A percentile compares a stretch with the other conserved stretches of the same genome.
phyloP scores from a whole-genome alignment of 2,329 filamentous ascomycete species.

The Cercospora sp. region DNA sequence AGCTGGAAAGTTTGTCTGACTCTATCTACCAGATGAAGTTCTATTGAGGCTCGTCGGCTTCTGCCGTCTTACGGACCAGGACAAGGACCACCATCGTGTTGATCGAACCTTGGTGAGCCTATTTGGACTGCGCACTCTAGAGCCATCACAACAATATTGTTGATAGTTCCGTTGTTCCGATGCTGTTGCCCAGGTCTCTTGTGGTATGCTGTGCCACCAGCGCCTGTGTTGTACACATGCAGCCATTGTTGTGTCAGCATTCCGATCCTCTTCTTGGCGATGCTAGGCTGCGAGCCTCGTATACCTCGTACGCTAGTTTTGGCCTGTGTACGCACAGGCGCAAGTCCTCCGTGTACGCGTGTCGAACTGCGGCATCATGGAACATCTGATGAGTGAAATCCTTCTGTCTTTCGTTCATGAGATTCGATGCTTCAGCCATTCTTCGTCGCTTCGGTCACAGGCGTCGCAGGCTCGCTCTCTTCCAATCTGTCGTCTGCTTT shows the following conservation, averaged over 20 bases:
- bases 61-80: background rate
- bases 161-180: background rate
- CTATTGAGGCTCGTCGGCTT: constrained; percentile 1
- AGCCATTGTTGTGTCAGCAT: background rate
- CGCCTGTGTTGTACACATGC: background rate
- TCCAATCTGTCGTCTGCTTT: background rate
- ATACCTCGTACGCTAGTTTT: background rate
- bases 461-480: background rate
- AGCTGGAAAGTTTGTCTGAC: background rate
- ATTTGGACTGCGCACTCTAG: background rate
- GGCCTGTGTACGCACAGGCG: background rate
- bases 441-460: background rate
- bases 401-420: background rate
- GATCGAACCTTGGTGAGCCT: background rate
- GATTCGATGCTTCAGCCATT: background rate
- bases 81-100: background rate
- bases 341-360: background rate
- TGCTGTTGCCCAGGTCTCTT: background rate
- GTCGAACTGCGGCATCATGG: background rate
- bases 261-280: background rate
- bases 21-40: background rate
- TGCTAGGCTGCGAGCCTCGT: background rate
- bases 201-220: background rate
- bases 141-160: background rate
- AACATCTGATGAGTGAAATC: background rate